These are phyloP conservation scores for Gossypium mustelinum DNA, from an alignment of 345 rosid genomes.

Conservation along the genomic window DNA sequence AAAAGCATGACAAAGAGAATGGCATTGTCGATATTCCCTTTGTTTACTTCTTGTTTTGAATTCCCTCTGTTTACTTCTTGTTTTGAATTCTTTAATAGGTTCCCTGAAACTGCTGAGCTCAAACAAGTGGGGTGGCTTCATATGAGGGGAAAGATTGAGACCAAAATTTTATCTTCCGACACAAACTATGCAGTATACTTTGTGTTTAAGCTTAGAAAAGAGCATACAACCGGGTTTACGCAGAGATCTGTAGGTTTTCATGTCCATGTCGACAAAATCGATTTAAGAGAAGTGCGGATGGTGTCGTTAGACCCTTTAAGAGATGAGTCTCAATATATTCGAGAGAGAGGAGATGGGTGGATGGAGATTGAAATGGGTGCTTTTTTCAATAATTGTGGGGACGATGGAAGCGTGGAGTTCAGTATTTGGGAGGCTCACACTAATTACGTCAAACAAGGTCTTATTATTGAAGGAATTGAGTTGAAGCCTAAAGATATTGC, in stretches of 20 bases:
- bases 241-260: neutral
- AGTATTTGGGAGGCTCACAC: constrained; percentile 14
- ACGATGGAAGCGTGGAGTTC: constrained; percentile 19
- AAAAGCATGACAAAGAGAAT: no score
- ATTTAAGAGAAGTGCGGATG: neutral
- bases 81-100: constrained; percentile 5
- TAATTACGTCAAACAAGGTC: constrained; percentile 17
- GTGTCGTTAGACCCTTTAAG: neutral
- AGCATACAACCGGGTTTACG: neutral
- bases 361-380: constrained; percentile 39
- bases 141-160: constrained; percentile 2
- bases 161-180: constrained; percentile 8
- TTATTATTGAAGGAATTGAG: constrained; percentile 39
- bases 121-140: constrained; percentile 4
- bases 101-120: constrained; percentile 19
- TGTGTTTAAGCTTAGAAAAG: constrained; percentile 1
- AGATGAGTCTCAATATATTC: neutral
- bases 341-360: constrained; percentile 36
- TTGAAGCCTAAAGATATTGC: constrained; percentile 27
- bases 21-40: no score
- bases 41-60: neutral
- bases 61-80: neutral
- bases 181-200: constrained; percentile 28
- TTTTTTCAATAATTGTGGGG: constrained; percentile 29
- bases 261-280: neutral